These are phyloP conservation scores for Oenanthe javanica DNA, from an alignment of 140 eudicot species.

Conservation along the genomic window DNA sequence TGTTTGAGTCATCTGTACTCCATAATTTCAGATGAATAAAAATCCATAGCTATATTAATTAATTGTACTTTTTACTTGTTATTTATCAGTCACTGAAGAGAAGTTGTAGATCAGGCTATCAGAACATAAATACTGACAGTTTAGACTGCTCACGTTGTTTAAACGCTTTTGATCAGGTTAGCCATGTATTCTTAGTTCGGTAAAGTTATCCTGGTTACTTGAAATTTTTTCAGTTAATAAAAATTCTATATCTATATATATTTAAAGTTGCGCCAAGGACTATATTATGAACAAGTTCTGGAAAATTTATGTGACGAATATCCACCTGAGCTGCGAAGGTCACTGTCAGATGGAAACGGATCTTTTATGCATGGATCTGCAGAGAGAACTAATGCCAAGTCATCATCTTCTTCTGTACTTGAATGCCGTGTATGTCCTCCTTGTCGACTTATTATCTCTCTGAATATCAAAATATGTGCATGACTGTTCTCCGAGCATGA, in stretches of 20 bases:
- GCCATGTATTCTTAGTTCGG: background rate
- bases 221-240: background rate
- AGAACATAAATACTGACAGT: background rate
- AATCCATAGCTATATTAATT: background rate
- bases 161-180: constrained; percentile 14
- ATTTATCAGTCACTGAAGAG: constrained; percentile 10
- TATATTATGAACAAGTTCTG: constrained; percentile 4
- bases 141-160: constrained; percentile 7
- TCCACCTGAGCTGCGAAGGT: constrained; percentile 2
- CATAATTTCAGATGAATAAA: background rate
- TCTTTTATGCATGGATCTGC: background rate
- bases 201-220: background rate
- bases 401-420: background rate
- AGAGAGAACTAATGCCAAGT: background rate
- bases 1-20: background rate
- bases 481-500: background rate
- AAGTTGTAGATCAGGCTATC: constrained; percentile 14
- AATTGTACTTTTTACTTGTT: background rate
- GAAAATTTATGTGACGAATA: background rate
- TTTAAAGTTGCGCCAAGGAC: background rate
- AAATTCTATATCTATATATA: background rate
- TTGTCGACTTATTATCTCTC: background rate
- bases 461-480: background rate
- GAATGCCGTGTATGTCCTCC: constrained; percentile 15
- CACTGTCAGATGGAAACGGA: background rate